Evolutionary conservation across 495 filamentous ascomycete species (phyloP).

Genomic region (Lasiosphaeria miniovina): DNA sequence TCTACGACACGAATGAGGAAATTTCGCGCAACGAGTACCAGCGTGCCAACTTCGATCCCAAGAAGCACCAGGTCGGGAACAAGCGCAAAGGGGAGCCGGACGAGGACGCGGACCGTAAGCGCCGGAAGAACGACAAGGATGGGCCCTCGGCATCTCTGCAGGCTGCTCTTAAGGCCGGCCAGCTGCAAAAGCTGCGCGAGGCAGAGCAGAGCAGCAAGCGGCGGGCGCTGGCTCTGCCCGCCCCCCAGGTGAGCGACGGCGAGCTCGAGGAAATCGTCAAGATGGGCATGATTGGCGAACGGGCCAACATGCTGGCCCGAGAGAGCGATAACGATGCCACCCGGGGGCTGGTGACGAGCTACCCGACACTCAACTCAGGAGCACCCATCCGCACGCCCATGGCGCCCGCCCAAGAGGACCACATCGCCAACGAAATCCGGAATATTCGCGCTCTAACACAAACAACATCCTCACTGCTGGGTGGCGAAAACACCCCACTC

Average conservation of each 20-base stretch:
- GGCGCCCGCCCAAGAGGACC: constrained; percentile 88
- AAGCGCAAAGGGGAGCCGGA: constrained; percentile 92
- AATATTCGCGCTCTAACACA: constrained; percentile 92
- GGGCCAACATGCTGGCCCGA: constrained; percentile 70
- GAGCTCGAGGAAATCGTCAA: constrained; percentile 98
- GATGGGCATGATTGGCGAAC: constrained; percentile 93
- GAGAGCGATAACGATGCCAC: constrained; percentile 84
- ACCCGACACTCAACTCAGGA: constrained; percentile 71
- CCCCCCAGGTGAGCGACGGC: constrained; percentile 85
- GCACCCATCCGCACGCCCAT: constrained; percentile 90
- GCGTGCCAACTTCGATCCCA: constrained; percentile 84
- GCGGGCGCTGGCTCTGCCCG: constrained; percentile 70
- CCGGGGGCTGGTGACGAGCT: constrained; percentile 80
- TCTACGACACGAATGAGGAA: constrained; percentile 90
- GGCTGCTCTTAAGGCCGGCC: constrained; percentile 89
- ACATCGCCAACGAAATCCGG: constrained; percentile 91
- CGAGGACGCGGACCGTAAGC: constrained; percentile 77
- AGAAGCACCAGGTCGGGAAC: constrained; percentile 91
- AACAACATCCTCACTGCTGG: constrained; percentile 91
- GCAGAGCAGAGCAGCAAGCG: constrained; percentile 96
- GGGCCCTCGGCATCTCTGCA: constrained; percentile 70
- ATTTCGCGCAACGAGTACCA: constrained; percentile 77
- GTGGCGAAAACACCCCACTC: constrained; percentile 89
- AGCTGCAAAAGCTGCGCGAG: constrained; percentile 93
- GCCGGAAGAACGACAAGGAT: constrained; percentile 81